Conservation (phyloP, 257 asterid species). For the Handroanthus guayacan region DNA sequence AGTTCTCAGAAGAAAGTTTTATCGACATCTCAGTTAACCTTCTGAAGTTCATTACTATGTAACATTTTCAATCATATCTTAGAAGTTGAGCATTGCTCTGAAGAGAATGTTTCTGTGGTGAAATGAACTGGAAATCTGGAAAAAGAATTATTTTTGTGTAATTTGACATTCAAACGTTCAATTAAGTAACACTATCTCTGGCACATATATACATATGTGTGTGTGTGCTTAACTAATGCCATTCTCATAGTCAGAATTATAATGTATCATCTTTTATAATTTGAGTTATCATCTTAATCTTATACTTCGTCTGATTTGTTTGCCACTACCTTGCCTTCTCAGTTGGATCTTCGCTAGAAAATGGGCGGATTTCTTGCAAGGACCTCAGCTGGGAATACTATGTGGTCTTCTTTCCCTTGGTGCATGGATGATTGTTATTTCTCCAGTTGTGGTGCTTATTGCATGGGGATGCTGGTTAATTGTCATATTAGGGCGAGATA, state of each 20-base stretch:
- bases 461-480: conserved; percentile 97
- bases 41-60: not conserved
- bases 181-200: not conserved
- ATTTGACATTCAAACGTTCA: not conserved
- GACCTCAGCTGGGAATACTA: conserved; percentile 86
- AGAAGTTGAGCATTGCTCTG: not conserved
- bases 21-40: not conserved
- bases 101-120: not conserved
- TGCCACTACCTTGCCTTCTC: conserved; percentile 45
- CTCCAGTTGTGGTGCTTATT: conserved; percentile 83
- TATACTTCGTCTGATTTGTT: conserved; percentile 35
- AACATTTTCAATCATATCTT: not conserved
- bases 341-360: conserved; percentile 99
- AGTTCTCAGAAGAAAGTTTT: not conserved
- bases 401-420: conserved; percentile 77
- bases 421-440: conserved; percentile 87
- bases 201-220: not conserved
- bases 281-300: not conserved
- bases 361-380: conserved; percentile 89
- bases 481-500: conserved; percentile 88
- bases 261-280: no score
- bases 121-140: not conserved
- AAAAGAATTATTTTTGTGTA: no score
- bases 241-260: no score
- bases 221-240: no score